Evolutionary conservation across 805 yeast genomes (phyloP).

Genomic region (Candida morakotiae): DNA sequence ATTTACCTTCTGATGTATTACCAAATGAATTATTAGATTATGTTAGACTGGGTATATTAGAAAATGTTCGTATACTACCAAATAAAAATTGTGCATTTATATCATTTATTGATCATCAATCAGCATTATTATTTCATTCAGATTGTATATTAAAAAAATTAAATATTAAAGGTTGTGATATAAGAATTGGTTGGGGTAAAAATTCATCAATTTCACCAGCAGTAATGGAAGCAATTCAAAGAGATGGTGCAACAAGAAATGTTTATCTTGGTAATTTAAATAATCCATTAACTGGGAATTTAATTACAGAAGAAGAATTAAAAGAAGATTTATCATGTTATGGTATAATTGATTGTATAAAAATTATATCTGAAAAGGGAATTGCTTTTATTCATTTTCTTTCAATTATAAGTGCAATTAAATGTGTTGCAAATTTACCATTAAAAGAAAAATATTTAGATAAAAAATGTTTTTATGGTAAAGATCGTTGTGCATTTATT

Average conservation of each 20-base stretch:
- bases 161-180: conserved; percentile 73
- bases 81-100: conserved; percentile 86
- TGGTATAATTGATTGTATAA: conserved; percentile 84
- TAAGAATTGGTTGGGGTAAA: conserved; percentile 92
- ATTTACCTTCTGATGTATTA: conserved; percentile 76
- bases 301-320: conserved; percentile 60
- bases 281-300: conserved; percentile 45
- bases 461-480: conserved; percentile 84
- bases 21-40: conserved; percentile 82
- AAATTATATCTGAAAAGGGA: conserved; percentile 74
- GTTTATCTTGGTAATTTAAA: conserved; percentile 83
- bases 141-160: conserved; percentile 86
- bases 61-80: conserved; percentile 72
- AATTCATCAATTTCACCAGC: conserved; percentile 70
- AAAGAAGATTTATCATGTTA: conserved; percentile 61
- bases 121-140: conserved; percentile 88
- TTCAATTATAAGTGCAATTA: conserved; percentile 79
- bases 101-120: conserved; percentile 82
- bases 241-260: conserved; percentile 90
- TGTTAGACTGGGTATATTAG: conserved; percentile 87
- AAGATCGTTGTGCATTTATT: conserved; percentile 91
- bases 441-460: conserved; percentile 63
- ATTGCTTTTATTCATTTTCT: conserved; percentile 90
- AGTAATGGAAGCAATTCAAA: conserved; percentile 69
- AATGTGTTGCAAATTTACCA: conserved; percentile 75